Evolutionary conservation across 139 green algal genomes (phyloP).

Genomic region (Auxenochlorella protothecoides): DNA sequence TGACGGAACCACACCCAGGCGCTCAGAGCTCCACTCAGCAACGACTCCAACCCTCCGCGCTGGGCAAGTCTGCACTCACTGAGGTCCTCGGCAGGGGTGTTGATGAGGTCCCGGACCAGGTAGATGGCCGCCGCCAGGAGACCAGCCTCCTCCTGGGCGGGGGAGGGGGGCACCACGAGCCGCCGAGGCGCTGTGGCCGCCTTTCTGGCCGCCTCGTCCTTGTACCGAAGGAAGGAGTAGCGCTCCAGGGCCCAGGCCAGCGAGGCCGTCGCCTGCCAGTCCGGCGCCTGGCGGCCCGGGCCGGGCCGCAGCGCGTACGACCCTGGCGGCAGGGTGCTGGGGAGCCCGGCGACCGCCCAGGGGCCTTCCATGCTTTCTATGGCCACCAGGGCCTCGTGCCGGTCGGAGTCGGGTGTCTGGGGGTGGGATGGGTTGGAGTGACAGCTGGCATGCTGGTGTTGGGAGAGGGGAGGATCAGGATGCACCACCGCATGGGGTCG

Average conservation of each 20-base stretch:
- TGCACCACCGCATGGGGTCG: too few relatives aligned
- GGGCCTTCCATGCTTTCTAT: constrained; percentile 7
- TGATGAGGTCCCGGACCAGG: constrained; percentile 47
- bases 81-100: constrained; percentile 51
- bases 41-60: too few relatives aligned
- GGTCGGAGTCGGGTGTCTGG: too few relatives aligned
- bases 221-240: constrained; percentile 40
- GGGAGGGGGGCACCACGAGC: constrained; percentile 24
- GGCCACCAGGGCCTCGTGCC: constrained; percentile 1
- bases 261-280: neutral
- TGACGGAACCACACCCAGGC: too few relatives aligned
- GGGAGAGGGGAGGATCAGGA: too few relatives aligned
- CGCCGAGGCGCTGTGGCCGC: constrained; percentile 4
- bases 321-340: constrained; percentile 19
- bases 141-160: constrained; percentile 13
- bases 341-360: constrained; percentile 25
- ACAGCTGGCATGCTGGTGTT: too few relatives aligned
- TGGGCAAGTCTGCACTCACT: too few relatives aligned
- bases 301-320: constrained; percentile 3
- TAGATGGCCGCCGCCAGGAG: constrained; percentile 13
- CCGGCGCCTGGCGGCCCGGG: neutral
- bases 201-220: constrained; percentile 10
- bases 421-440: too few relatives aligned
- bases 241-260: constrained; percentile 27
- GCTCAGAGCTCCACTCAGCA: too few relatives aligned